These are phyloP conservation scores for Lipomyces kockii DNA, from an alignment of 805 yeast genomes.

Conservation along the genomic window DNA sequence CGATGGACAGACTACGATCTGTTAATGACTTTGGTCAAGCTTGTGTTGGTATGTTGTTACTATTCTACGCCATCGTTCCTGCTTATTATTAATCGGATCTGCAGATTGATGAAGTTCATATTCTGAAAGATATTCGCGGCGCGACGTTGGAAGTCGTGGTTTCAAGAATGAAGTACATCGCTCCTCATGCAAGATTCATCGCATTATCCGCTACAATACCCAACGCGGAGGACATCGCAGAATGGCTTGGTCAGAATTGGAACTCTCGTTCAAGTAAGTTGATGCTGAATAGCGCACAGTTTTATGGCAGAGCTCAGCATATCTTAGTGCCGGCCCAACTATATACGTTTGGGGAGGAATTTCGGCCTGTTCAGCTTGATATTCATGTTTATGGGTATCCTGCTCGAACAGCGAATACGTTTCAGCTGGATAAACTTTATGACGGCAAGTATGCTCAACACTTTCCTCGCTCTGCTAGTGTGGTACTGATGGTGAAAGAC, in stretches of 20 bases:
- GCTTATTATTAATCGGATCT: constrained; percentile 36
- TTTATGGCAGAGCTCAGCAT: background rate
- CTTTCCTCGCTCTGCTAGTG: background rate
- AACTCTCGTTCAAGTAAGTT: constrained; percentile 7
- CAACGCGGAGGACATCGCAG: constrained; percentile 54
- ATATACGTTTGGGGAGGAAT: constrained; percentile 54
- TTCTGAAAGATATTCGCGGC: constrained; percentile 54
- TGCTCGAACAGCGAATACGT: constrained; percentile 50
- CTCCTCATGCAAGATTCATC: constrained; percentile 49
- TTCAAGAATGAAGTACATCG: constrained; percentile 54
- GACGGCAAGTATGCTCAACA: constrained; percentile 47
- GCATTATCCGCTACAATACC: constrained; percentile 61
- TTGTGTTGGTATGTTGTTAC: constrained; percentile 56
- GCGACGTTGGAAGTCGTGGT: constrained; percentile 55
- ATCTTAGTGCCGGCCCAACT: constrained; percentile 45
- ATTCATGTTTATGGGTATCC: constrained; percentile 53
- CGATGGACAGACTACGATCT: constrained; percentile 53
- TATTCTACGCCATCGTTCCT: constrained; percentile 52
- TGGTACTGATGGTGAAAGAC: constrained; percentile 13
- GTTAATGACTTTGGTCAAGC: constrained; percentile 50
- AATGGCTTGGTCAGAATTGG: constrained; percentile 48
- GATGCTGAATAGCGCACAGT: background rate
- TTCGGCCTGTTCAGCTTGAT: constrained; percentile 52
- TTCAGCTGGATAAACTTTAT: constrained; percentile 53
- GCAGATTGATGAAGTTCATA: constrained; percentile 64